These are phyloP conservation scores for Candida dubliniensis DNA, from an alignment of 1,139 yeast species.

Conservation along the genomic window DNA sequence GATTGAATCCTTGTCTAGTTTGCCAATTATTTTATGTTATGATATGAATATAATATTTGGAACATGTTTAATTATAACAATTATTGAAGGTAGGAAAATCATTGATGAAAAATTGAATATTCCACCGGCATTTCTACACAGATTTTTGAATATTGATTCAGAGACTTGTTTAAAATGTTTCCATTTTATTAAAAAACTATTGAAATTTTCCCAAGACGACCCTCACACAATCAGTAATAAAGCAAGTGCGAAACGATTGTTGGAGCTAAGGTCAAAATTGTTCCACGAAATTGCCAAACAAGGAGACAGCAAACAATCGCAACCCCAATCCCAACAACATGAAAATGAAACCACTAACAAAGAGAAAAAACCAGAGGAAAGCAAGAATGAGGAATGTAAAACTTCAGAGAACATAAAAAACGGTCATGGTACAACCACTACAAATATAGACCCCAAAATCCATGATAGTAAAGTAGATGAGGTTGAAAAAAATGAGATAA, in stretches of 20 bases:
- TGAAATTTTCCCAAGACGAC: constrained; percentile 28
- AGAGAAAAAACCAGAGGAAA: background rate
- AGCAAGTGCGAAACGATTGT: constrained; percentile 28
- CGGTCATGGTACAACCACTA: too few species aligned
- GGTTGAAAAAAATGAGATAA: too few species aligned
- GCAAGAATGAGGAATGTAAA: too few species aligned
- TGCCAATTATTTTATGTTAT: constrained; percentile 40
- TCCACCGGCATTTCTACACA: constrained; percentile 25
- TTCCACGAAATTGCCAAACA: background rate
- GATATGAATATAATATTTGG: constrained; percentile 37
- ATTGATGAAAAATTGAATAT: constrained; percentile 20
- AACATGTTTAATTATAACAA: constrained; percentile 30
- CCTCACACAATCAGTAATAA: constrained; percentile 32
- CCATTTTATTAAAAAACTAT: constrained; percentile 30
- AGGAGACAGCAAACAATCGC: background rate
- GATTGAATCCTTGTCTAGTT: constrained; percentile 42
- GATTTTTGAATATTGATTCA: constrained; percentile 20
- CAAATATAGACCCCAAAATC: too few species aligned
- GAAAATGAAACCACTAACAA: background rate
- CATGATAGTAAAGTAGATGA: too few species aligned
- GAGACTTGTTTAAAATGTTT: constrained; percentile 33
- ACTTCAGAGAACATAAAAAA: too few species aligned
- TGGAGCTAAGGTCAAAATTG: background rate
- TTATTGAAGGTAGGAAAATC: constrained; percentile 30
- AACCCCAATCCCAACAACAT: background rate